Evolutionary conservation across 441 rosid species (phyloP).

Genomic region (Iberis amara): DNA sequence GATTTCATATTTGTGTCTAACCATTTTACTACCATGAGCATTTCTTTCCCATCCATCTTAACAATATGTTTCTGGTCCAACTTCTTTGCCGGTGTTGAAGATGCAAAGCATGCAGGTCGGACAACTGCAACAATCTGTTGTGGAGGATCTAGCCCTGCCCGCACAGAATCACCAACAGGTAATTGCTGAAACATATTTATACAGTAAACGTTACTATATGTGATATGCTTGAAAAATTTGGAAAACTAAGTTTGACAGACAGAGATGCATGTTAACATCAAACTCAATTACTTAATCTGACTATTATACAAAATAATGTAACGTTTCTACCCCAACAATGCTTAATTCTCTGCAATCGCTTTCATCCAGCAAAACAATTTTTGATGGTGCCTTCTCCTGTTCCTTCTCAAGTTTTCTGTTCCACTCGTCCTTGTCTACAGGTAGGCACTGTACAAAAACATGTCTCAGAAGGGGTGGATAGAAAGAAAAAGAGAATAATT

Average conservation of each 20-base stretch:
- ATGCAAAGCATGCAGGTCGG: constrained; percentile 46
- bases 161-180: constrained; percentile 19
- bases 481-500: no score
- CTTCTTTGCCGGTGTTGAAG: constrained; percentile 25
- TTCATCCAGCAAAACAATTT: constrained; percentile 50
- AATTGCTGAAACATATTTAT: constrained; percentile 31
- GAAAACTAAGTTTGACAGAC: no score
- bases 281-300: no score
- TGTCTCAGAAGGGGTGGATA: no score
- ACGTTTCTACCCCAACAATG: constrained; percentile 47
- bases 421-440: constrained; percentile 44
- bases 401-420: constrained; percentile 31
- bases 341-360: constrained; percentile 46
- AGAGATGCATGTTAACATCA: no score
- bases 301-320: neutral
- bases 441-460: constrained; percentile 36
- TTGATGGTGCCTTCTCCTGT: constrained; percentile 42
- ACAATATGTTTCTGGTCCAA: constrained; percentile 55
- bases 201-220: no score
- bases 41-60: constrained; percentile 33
- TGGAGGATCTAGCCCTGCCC: constrained; percentile 50
- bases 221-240: no score
- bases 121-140: constrained; percentile 62
- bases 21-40: constrained; percentile 27
- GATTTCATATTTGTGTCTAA: constrained; percentile 18